Conservation (phyloP, 306 rosid species). For the Potentilla sterilis region DNA sequence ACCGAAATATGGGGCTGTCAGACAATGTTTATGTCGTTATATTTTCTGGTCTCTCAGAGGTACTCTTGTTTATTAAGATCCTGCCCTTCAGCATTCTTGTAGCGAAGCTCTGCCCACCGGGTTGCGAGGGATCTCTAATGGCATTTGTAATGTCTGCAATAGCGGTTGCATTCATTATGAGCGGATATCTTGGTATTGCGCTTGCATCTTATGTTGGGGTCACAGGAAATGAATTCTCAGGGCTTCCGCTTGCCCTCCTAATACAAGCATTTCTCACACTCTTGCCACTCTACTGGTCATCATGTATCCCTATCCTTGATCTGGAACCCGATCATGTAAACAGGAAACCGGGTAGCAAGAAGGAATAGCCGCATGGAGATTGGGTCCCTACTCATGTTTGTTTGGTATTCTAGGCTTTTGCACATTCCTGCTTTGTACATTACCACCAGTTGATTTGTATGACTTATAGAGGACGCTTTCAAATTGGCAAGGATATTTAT, state of each 20-base stretch:
- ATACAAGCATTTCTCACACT: slow-evolving; percentile 71
- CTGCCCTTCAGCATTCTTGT: slow-evolving; percentile 75
- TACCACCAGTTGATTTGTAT: not conserved
- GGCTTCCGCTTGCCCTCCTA: slow-evolving; percentile 60
- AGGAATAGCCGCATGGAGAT: slow-evolving; percentile 19
- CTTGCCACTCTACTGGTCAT: slow-evolving; percentile 73
- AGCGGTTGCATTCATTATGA: slow-evolving; percentile 68
- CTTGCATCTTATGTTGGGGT: slow-evolving; percentile 64
- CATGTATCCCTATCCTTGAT: slow-evolving; percentile 45
- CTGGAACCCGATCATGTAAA: slow-evolving; percentile 29
- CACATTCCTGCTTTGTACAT: not conserved
- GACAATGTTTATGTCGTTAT: slow-evolving; percentile 65
- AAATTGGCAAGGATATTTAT: too few species aligned
- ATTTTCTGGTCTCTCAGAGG: slow-evolving; percentile 77
- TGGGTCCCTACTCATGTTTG: not conserved
- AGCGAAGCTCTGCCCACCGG: slow-evolving; percentile 73
- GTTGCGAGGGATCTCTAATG: slow-evolving; percentile 94
- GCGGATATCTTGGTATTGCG: slow-evolving; percentile 86
- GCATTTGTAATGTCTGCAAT: slow-evolving; percentile 81
- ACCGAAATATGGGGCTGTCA: slow-evolving; percentile 61
- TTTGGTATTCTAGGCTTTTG: not conserved
- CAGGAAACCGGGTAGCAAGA: slow-evolving; percentile 30
- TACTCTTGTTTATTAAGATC: slow-evolving; percentile 69
- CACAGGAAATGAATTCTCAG: slow-evolving; percentile 66
- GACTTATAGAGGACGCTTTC: too few species aligned